These are phyloP conservation scores for Populus simonii DNA, from an alignment of 345 rosid species.

Conservation along the genomic window DNA sequence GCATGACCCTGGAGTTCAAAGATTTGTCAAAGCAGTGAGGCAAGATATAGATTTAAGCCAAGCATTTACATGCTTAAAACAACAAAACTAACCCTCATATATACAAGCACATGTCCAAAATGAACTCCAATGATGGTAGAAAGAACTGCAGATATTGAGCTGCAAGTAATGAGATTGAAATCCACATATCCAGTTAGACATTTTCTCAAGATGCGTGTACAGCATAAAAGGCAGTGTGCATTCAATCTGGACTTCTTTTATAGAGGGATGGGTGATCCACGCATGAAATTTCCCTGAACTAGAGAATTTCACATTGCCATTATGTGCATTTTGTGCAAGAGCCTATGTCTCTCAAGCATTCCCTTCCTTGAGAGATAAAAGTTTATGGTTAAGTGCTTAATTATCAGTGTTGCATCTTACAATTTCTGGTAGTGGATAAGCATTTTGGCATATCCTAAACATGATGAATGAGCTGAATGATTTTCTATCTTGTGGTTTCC, in stretches of 20 bases:
- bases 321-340: not conserved
- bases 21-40: slow-evolving; percentile 7
- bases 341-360: not conserved
- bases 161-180: slow-evolving; percentile 42
- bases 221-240: not conserved
- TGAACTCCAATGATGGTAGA: slow-evolving; percentile 81
- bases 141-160: slow-evolving; percentile 74
- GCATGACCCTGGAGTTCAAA: slow-evolving; percentile 48
- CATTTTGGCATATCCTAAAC: not conserved
- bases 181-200: not conserved
- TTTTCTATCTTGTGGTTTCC: not conserved
- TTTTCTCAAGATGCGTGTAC: not conserved
- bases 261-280: not conserved
- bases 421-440: not conserved
- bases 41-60: slow-evolving; percentile 1
- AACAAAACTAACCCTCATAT: slow-evolving; percentile 49
- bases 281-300: not conserved
- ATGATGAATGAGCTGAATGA: not conserved
- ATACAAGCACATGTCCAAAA: slow-evolving; percentile 74
- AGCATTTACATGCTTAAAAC: not conserved
- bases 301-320: not conserved
- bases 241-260: not conserved
- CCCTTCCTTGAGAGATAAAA: not conserved
- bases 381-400: not conserved
- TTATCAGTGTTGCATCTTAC: not conserved